Base-by-base conservation (phyloP, 164 flowering plant species). In the Vitis rotundifolia region DNA sequence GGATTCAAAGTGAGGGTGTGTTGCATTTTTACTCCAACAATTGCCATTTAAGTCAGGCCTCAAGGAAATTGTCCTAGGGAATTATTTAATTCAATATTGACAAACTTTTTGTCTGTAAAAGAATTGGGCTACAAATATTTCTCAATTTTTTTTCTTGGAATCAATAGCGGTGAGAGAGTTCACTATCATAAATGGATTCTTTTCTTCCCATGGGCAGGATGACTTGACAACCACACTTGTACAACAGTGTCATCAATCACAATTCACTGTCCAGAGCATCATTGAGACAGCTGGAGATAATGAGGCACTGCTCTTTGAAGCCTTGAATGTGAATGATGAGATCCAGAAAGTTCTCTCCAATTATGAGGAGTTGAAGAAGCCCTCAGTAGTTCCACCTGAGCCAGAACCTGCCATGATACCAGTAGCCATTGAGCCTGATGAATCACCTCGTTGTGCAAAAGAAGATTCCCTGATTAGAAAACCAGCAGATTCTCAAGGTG, bases 331-430 rank as follows among this genome's bases (percentile, higher is more conserved):
- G 76, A 95, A 95, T 71, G 99, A 93, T 75, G 99, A 95, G 71
- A 83, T 95, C 71, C 98, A 85, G 71, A 93, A 88, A 78, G 91
- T 75, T 50, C 82, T 95, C 28, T 77, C 86, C 65, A 93, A 87
- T 79, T 93, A 76, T 67, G 97, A 91, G 53, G 94, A 90, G 31
- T 61, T 91, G 78, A 80, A 84, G 64, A 83, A 81, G 71, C 88
- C 97, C 16, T 62, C 84, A 18, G 75, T 18, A 15, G 78, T 70
- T 59, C 75, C 73, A 52, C 53, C 73, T 18, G 86, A 74, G 61
- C 89, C 90, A 7, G 91, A 89, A 71, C 97, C 98, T 70, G 98
- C 97, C 15, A 90, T 88, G 98, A 90, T 91, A 77, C 95, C 98
- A 1, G 89, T 93, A 12, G 87, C 98, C 2, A 89, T 82, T 3